phyloP scores from a whole-genome alignment of 2,329 filamentous ascomycete species.

The Cadophora gregata region DNA sequence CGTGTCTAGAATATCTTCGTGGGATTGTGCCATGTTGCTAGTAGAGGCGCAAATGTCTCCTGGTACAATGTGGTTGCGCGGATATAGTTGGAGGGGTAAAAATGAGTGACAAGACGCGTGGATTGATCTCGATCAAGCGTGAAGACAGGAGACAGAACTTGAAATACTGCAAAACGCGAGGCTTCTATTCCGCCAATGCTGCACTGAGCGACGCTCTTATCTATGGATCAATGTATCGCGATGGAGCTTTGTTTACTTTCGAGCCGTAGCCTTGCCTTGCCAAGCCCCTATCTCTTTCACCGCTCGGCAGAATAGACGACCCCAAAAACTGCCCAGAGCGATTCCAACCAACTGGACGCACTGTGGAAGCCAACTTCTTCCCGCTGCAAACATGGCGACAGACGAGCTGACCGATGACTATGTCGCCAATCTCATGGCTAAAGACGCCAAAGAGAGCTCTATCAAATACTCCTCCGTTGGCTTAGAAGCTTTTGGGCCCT shows the following conservation, averaged over 20 bases:
- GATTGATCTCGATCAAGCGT: neutral
- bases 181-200: too few species aligned
- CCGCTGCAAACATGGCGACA: constrained; percentile 34
- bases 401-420: constrained; percentile 74
- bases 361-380: neutral
- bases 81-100: neutral
- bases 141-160: neutral
- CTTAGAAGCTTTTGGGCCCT: constrained; percentile 66
- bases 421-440: constrained; percentile 77
- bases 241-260: constrained; percentile 33
- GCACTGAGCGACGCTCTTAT: neutral
- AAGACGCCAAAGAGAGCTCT: constrained; percentile 78
- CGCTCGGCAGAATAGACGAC: constrained; percentile 4
- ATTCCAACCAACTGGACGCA: neutral
- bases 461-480: constrained; percentile 78
- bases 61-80: neutral
- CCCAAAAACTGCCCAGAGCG: neutral
- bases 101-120: neutral
- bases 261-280: constrained; percentile 12
- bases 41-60: neutral
- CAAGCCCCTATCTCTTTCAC: neutral
- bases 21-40: constrained; percentile 35
- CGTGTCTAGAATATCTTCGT: constrained; percentile 51
- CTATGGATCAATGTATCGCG: neutral
- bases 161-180: neutral